These are phyloP conservation scores for Mortierella alpina DNA, from an alignment of 192 early-diverging fungal genomes.

Conservation along the genomic window DNA sequence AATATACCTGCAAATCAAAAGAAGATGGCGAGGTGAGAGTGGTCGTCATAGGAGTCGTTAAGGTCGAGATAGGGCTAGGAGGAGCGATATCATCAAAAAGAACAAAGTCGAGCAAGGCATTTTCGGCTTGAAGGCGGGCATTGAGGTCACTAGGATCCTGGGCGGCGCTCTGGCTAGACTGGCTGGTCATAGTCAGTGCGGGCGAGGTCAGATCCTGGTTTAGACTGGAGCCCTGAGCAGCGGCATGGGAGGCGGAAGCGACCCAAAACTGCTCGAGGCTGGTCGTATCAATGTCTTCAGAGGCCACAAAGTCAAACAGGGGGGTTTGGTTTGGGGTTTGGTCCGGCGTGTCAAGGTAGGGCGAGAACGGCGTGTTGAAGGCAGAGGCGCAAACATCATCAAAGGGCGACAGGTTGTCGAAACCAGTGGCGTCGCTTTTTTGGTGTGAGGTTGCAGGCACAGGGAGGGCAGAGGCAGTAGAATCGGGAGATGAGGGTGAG, in stretches of 20 bases:
- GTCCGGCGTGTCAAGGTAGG: conserved; percentile 54
- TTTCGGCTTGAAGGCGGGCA: conserved; percentile 56
- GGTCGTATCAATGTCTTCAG: conserved; percentile 37
- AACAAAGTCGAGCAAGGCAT: conserved; percentile 55
- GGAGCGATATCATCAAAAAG: conserved; percentile 53
- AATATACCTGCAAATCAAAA: conserved; percentile 29
- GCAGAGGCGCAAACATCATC: conserved; percentile 50
- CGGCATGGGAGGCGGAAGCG: not conserved
- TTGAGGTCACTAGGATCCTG: conserved; percentile 7
- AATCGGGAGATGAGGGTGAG: conserved; percentile 16
- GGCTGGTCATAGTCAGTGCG: conserved; percentile 6
- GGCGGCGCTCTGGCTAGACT: conserved; percentile 1
- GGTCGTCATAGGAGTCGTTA: conserved; percentile 29
- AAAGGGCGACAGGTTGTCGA: conserved; percentile 48
- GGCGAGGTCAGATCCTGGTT: conserved; percentile 21
- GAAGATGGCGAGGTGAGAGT: conserved; percentile 28
- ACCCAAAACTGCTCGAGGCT: conserved; percentile 36
- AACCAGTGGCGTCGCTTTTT: conserved; percentile 37
- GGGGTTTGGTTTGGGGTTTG: conserved; percentile 50
- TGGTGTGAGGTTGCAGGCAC: conserved; percentile 18
- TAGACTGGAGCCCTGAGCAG: conserved; percentile 1
- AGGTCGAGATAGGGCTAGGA: conserved; percentile 49
- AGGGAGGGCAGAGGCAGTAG: conserved; percentile 26
- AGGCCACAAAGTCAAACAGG: conserved; percentile 55
- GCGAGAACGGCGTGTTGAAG: conserved; percentile 38